Percentiles rank a stretch among this genome's conserved stretches.
These are phyloP conservation scores for Aechmea fasciata DNA, from an alignment of 176 grass and related monocot species.

Conservation along the genomic window DNA sequence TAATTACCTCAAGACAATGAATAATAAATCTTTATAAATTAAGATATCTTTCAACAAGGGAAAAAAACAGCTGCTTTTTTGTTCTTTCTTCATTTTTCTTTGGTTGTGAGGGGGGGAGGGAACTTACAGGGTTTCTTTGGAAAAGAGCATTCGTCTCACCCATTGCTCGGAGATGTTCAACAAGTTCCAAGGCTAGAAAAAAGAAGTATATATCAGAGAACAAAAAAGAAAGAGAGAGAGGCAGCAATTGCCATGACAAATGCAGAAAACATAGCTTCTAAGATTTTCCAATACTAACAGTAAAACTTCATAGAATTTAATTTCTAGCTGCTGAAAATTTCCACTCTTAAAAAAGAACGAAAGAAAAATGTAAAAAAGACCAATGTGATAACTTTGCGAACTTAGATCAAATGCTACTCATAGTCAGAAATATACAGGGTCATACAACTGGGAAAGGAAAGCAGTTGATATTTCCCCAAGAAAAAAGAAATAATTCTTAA, in stretches of 20 bases:
- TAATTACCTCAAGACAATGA: neutral
- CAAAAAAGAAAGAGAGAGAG: neutral
- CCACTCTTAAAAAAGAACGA: too few relatives aligned
- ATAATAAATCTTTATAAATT: too few relatives aligned
- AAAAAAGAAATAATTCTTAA: too few relatives aligned
- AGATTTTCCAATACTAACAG: neutral
- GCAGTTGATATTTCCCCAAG: too few relatives aligned
- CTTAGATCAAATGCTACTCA: too few relatives aligned
- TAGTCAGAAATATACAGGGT: too few relatives aligned
- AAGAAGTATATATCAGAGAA: slow-evolving; percentile 17
- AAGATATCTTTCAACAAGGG: neutral
- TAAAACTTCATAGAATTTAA: neutral
- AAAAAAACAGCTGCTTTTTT: neutral
- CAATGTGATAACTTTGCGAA: too few relatives aligned
- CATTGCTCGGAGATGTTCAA: slow-evolving; percentile 95
- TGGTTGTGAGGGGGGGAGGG: neutral
- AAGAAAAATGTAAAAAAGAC: too few relatives aligned
- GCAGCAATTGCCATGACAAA: neutral
- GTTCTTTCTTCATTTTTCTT: too few relatives aligned
- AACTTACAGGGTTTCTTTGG: slow-evolving; percentile 64
- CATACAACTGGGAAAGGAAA: too few relatives aligned
- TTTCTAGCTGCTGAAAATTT: too few relatives aligned
- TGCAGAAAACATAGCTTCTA: neutral
- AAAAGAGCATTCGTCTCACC: slow-evolving; percentile 89
- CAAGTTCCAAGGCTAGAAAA: slow-evolving; percentile 69